These are phyloP conservation scores for Zygoascus bituminiphila DNA, from an alignment of 805 yeast species.

Conservation along the genomic window DNA sequence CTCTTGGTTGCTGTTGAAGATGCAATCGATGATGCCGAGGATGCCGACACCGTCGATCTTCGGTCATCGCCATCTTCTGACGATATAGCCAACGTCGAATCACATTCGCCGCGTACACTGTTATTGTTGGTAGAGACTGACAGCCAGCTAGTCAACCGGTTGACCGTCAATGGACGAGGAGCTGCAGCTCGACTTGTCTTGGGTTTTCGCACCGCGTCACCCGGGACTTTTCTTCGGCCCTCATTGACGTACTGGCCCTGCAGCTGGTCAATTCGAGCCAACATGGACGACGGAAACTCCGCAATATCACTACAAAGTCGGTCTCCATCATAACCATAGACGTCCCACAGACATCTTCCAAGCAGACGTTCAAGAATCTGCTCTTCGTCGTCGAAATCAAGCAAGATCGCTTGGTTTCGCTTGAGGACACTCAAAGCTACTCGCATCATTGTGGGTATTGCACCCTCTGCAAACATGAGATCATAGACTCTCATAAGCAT, in stretches of 20 bases:
- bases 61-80: conserved; percentile 3
- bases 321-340: conserved; percentile 32
- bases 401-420: conserved; percentile 36
- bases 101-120: background rate
- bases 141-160: conserved; percentile 4
- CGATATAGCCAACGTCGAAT: conserved; percentile 3
- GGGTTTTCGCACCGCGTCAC: background rate
- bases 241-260: background rate
- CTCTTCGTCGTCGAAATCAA: conserved; percentile 34
- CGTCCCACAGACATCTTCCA: conserved; percentile 37
- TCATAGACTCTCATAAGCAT: conserved; percentile 45
- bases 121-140: background rate
- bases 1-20: background rate
- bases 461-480: conserved; percentile 44
- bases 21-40: background rate
- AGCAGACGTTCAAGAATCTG: conserved; percentile 34
- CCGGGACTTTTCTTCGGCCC: background rate
- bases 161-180: background rate
- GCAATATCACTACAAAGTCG: conserved; percentile 29
- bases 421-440: conserved; percentile 45
- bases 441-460: conserved; percentile 46
- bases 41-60: background rate
- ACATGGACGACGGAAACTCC: background rate
- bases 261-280: background rate
- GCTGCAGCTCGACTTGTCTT: background rate